phyloP scores from a whole-genome alignment of 2,329 filamentous ascomycete genomes.

The Hirsutella thompsonii region DNA sequence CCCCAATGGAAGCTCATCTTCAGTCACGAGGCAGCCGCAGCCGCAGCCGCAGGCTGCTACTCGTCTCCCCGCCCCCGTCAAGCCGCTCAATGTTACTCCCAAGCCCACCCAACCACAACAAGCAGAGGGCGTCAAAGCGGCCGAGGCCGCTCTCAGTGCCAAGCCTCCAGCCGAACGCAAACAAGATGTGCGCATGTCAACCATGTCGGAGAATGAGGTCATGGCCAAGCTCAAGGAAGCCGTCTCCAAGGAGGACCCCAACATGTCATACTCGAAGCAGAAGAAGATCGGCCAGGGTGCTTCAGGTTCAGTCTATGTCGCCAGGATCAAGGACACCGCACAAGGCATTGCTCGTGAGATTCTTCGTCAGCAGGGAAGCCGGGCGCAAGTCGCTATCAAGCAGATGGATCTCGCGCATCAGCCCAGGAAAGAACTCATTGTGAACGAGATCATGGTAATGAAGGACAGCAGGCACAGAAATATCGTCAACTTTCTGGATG shows the following conservation, averaged over 20 bases:
- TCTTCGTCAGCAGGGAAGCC: constrained; percentile 63
- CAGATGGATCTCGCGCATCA: constrained; percentile 99
- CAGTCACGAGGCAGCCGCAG: constrained; percentile 31
- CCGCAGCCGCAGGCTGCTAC: constrained; percentile 29
- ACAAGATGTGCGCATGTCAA: constrained; percentile 96
- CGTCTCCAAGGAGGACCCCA: constrained; percentile 89
- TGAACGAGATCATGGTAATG: constrained; percentile 99
- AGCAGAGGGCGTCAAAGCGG: constrained; percentile 68
- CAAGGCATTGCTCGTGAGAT: constrained; percentile 75
- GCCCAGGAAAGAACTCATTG: constrained; percentile 93
- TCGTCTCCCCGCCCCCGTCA: constrained; percentile 51
- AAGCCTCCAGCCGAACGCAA: constrained; percentile 65
- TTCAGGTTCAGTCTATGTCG: constrained; percentile 95
- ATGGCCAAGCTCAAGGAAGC: constrained; percentile 93
- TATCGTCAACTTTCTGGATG: constrained; percentile 97
- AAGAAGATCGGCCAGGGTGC: constrained; percentile 99
- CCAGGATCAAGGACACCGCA: constrained; percentile 82
- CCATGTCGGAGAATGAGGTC: constrained; percentile 92
- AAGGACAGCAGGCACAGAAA: constrained; percentile 97
- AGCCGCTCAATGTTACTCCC: constrained; percentile 64
- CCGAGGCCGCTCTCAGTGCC: constrained; percentile 77
- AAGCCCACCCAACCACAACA: constrained; percentile 41
- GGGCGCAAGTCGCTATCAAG: constrained; percentile 93
- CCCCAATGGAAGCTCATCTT: constrained; percentile 39
- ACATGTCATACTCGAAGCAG: constrained; percentile 94